Conservation (phyloP, 2,329 filamentous ascomycete species). For the Colletotrichum kahawae region DNA sequence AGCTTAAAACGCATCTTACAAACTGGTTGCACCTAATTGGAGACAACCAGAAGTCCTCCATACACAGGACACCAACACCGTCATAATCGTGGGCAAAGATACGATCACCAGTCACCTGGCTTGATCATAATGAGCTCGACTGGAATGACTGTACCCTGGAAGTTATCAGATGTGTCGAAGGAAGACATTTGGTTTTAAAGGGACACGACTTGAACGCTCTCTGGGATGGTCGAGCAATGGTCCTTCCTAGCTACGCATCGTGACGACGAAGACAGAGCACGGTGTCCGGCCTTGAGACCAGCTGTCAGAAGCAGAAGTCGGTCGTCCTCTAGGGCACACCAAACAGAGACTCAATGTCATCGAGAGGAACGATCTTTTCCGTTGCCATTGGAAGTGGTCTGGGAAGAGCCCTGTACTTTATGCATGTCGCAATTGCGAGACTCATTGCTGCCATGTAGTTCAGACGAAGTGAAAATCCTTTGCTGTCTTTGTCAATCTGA, state of each 20-base stretch:
- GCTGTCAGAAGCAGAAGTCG: no score
- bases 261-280: background rate
- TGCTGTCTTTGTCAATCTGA: no score
- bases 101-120: background rate
- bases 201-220: background rate
- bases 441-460: no score
- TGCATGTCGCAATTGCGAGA: no score
- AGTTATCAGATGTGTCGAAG: background rate
- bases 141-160: no score
- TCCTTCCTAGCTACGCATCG: background rate
- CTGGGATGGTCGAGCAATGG: background rate
- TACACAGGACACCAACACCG: background rate
- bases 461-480: no score
- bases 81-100: background rate
- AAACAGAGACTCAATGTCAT: background rate
- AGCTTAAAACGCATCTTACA: no score
- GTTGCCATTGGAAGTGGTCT: background rate
- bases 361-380: background rate
- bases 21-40: no score
- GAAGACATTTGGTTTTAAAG: background rate
- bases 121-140: background rate
- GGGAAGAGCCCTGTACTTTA: background rate
- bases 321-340: background rate
- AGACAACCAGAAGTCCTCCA: background rate
- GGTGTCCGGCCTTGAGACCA: background rate